Percentiles rank a stretch among this genome's conserved stretches.
These are phyloP conservation scores for Colletotrichum endophyticum DNA, from an alignment of 2,329 filamentous ascomycete genomes.

Conservation along the genomic window DNA sequence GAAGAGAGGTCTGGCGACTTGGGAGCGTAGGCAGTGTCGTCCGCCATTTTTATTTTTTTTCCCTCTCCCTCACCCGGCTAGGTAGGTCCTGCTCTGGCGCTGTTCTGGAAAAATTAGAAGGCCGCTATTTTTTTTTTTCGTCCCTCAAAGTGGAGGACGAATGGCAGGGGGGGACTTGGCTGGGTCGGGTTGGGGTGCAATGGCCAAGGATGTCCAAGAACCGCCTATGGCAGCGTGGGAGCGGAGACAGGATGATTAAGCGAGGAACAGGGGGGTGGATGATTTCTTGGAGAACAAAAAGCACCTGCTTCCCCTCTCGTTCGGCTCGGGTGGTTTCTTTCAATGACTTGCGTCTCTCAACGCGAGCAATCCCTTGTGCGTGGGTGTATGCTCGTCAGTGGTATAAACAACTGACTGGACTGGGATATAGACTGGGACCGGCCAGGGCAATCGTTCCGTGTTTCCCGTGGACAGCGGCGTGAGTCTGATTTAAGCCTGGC, in stretches of 20 bases:
- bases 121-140: conserved; percentile 8
- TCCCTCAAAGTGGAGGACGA: not conserved
- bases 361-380: not conserved
- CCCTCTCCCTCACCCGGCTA: not conserved
- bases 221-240: not conserved
- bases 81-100: not conserved
- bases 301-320: not conserved
- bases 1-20: conserved; percentile 65
- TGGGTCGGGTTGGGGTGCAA: not conserved
- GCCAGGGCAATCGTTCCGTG: not conserved
- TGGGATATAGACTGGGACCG: not conserved
- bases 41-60: conserved; percentile 43
- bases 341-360: not conserved
- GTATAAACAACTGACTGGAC: not conserved
- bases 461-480: not conserved
- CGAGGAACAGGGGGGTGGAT: conserved; percentile 3
- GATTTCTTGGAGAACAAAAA: conserved; percentile 3
- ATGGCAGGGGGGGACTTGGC: conserved; percentile 7
- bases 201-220: not conserved
- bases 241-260: conserved; percentile 17
- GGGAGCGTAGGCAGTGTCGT: conserved; percentile 58
- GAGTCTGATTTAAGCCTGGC: not conserved
- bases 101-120: conserved; percentile 15
- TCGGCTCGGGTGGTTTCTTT: not conserved
- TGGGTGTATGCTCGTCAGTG: not conserved